Conservation (phyloP, 2,329 filamentous ascomycete genomes). For the Phaeosphaeriaceae sp. region DNA sequence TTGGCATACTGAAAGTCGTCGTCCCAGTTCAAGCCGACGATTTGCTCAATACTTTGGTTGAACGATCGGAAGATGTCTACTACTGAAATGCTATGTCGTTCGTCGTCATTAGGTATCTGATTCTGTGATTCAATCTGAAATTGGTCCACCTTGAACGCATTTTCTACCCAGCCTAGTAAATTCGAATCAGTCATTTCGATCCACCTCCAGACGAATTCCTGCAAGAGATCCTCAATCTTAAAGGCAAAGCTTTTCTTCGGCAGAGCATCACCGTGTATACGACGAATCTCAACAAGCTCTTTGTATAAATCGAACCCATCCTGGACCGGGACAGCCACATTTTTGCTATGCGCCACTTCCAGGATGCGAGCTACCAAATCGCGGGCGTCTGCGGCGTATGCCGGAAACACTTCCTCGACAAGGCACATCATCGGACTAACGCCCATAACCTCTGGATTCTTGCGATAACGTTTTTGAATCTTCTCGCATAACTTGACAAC, state of each 20-base stretch:
- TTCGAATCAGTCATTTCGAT: slow-evolving; percentile 80
- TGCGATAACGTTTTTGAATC: slow-evolving; percentile 90
- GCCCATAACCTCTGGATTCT: slow-evolving; percentile 86
- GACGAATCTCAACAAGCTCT: slow-evolving; percentile 82
- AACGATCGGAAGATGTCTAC: slow-evolving; percentile 95
- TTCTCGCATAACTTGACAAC: slow-evolving; percentile 85
- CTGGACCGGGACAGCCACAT: slow-evolving; percentile 80
- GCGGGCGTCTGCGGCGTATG: slow-evolving; percentile 86
- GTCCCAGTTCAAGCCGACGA: slow-evolving; percentile 87
- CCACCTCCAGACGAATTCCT: slow-evolving; percentile 96
- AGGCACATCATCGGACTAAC: slow-evolving; percentile 72
- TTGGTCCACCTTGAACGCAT: slow-evolving; percentile 87
- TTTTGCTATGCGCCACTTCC: slow-evolving; percentile 70
- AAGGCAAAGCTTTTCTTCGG: slow-evolving; percentile 79
- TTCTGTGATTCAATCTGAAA: slow-evolving; percentile 77
- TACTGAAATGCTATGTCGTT: slow-evolving; percentile 90
- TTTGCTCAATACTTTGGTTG: slow-evolving; percentile 87
- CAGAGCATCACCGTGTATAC: slow-evolving; percentile 77
- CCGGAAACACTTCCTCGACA: slow-evolving; percentile 82
- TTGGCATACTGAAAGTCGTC: slow-evolving; percentile 92
- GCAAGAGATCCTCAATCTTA: slow-evolving; percentile 82
- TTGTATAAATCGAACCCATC: slow-evolving; percentile 95
- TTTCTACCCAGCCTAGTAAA: slow-evolving; percentile 83
- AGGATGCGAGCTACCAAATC: slow-evolving; percentile 85
- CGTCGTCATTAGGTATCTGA: slow-evolving; percentile 72